phyloP scores from a whole-genome alignment of 2,329 filamentous ascomycete species.

The Claviceps sp. region DNA sequence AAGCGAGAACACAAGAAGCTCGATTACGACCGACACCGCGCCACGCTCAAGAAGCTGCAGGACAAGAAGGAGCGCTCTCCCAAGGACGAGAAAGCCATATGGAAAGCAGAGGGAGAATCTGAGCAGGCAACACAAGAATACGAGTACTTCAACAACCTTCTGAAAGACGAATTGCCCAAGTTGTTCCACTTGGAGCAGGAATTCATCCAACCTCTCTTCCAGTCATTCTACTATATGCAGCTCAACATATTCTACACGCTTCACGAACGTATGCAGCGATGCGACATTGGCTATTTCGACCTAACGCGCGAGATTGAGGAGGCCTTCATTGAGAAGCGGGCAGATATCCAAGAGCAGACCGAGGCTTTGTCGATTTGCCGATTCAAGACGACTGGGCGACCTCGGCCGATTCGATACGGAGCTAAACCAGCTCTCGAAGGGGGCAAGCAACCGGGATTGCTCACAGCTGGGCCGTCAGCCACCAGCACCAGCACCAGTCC shows the following conservation, averaged over 20 bases:
- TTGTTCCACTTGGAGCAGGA: conserved; percentile 81
- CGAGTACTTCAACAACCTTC: conserved; percentile 93
- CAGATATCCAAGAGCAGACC: conserved; percentile 71
- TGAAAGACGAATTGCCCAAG: conserved; percentile 91
- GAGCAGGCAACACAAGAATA: conserved; percentile 90
- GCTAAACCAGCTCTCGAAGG: conserved; percentile 40
- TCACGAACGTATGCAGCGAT: conserved; percentile 93
- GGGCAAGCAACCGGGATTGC: conserved; percentile 33
- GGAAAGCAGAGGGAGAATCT: conserved; percentile 85
- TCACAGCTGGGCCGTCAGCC: conserved; percentile 31
- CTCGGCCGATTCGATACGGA: conserved; percentile 44
- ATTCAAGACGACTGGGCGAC: conserved; percentile 77
- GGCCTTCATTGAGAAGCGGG: conserved; percentile 78
- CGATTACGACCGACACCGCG: conserved; percentile 81
- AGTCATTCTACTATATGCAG: conserved; percentile 99
- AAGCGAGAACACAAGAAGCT: conserved; percentile 98
- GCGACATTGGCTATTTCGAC: conserved; percentile 97
- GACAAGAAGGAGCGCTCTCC: conserved; percentile 94
- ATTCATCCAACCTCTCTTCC: conserved; percentile 94
- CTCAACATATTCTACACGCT: conserved; percentile 98
- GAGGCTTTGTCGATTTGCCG: conserved; percentile 77
- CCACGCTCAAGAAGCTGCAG: conserved; percentile 80
- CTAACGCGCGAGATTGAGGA: conserved; percentile 82
- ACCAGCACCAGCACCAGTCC: conserved; percentile 9
- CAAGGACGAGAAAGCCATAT: conserved; percentile 95